Base-by-base conservation (phyloP, 345 rosid genomes). In the Psidium friedrichsthalianum region DNA sequence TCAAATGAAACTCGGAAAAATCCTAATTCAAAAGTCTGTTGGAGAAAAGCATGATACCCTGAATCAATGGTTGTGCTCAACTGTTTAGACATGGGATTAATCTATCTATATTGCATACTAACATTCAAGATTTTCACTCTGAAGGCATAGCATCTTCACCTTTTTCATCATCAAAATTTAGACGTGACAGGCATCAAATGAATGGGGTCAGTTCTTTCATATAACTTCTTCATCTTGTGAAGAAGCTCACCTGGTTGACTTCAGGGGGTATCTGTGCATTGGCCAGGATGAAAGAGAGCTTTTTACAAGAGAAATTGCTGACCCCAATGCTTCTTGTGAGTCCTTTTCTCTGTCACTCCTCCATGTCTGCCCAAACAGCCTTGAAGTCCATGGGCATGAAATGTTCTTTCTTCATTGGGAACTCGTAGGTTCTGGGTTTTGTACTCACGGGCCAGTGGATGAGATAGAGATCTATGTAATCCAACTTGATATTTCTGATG, bases 401-500 rank as follows among this genome's bases (percentile, higher is more conserved):
- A 51, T 94, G 93, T 83, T 93, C 95, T 82, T 93, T 90, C 85
- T 93, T 92, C 32, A 95, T 90, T 0, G 98, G 99, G 89, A 91
- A 94, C 78, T 91, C 93, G 51, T 86, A 91, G 61, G 81, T 90
- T 51, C 97, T 97, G 0, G 94, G 93, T 82, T 93, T 94, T 0
- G 95, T 74, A 74, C 98, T 94, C 86, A 96, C 94, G 6, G 98
- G 99, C 99, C 98, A 96, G 85, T 96, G 99, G 49, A 95, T 90
- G 61, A 92, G 88, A 51, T 93, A 96, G 16, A 96, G 93, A 88
- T 96, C 98, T 82, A 96, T 82, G 87, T 92, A 94, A 82, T 94
- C 96, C 85, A 94, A 51, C 84, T 90, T 93, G 52, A 94, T 94
- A 82, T 93, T 92, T 82, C 99, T 95, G 88, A 88, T 83, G 12